phyloP scores from a whole-genome alignment of 2,329 filamentous ascomycete species.

The Xylaria sp. region DNA sequence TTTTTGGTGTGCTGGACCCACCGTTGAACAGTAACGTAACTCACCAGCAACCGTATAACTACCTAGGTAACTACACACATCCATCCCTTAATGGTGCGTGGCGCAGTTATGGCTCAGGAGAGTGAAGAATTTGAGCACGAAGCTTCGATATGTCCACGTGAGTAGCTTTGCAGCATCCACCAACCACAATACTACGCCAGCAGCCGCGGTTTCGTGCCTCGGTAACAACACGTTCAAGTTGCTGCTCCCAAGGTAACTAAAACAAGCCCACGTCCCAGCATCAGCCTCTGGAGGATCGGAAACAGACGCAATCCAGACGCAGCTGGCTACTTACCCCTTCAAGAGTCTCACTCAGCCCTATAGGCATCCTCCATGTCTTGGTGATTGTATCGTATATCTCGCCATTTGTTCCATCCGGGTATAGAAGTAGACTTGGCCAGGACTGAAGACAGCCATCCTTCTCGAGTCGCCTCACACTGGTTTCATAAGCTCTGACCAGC shows the following conservation, averaged over 20 bases:
- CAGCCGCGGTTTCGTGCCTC: slow-evolving; percentile 44
- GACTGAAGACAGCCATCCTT: slow-evolving; percentile 40
- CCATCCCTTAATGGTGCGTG: background rate
- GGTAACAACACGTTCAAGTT: slow-evolving; percentile 50
- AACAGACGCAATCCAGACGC: background rate
- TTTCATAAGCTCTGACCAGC: slow-evolving; percentile 61
- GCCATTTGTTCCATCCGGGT: slow-evolving; percentile 72
- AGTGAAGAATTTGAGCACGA: slow-evolving; percentile 18
- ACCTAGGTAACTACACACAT: background rate
- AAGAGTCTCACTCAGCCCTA: slow-evolving; percentile 27
- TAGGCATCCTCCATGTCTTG: slow-evolving; percentile 61
- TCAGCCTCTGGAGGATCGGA: slow-evolving; percentile 2
- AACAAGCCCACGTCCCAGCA: slow-evolving; percentile 13
- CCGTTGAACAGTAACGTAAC: slow-evolving; percentile 17
- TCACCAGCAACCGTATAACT: background rate
- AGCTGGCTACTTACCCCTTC: slow-evolving; percentile 32
- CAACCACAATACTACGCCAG: slow-evolving; percentile 56
- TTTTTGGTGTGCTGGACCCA: slow-evolving; percentile 13
- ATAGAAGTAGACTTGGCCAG: slow-evolving; percentile 65
- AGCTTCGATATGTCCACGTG: slow-evolving; percentile 54
- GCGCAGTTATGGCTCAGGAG: background rate
- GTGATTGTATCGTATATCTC: slow-evolving; percentile 70
- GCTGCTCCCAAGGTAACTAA: slow-evolving; percentile 52
- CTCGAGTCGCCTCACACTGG: slow-evolving; percentile 48
- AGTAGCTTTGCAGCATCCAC: slow-evolving; percentile 58